Conservation (phyloP, 768 basidiomycete species). For the Lentinula sp. region DNA sequence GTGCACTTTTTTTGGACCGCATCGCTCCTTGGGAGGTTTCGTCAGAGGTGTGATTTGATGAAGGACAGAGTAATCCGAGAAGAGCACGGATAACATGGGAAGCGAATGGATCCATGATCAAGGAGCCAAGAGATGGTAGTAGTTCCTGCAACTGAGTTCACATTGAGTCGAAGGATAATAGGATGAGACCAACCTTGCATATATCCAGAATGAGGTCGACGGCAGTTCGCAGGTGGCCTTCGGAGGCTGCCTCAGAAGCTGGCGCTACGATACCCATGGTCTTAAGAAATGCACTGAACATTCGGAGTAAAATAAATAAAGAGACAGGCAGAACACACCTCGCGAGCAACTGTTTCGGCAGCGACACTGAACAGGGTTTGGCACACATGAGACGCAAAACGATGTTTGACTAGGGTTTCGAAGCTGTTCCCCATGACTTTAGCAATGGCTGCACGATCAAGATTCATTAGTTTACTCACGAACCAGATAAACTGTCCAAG, state of each 20-base stretch:
- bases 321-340: conserved; percentile 35
- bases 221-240: conserved; percentile 64
- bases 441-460: neutral
- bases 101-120: conserved; percentile 82
- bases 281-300: neutral
- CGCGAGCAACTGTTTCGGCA: conserved; percentile 57
- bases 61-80: conserved; percentile 70
- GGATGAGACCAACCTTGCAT: conserved; percentile 43
- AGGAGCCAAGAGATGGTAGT: conserved; percentile 48
- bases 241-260: conserved; percentile 29
- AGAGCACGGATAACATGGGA: conserved; percentile 86
- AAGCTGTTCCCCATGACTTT: conserved; percentile 35
- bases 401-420: conserved; percentile 60
- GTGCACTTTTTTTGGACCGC: conserved; percentile 81
- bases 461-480: conserved; percentile 48
- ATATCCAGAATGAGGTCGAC: conserved; percentile 59
- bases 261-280: neutral
- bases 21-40: conserved; percentile 32
- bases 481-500: conserved; percentile 79
- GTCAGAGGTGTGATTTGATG: conserved; percentile 35
- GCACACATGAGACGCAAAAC: conserved; percentile 94
- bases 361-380: conserved; percentile 80
- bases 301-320: neutral
- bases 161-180: neutral
- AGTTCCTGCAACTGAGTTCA: conserved; percentile 51